These are phyloP conservation scores for Microcyclospora tardicrescens DNA, from an alignment of 2,329 filamentous ascomycete species.

Conservation along the genomic window DNA sequence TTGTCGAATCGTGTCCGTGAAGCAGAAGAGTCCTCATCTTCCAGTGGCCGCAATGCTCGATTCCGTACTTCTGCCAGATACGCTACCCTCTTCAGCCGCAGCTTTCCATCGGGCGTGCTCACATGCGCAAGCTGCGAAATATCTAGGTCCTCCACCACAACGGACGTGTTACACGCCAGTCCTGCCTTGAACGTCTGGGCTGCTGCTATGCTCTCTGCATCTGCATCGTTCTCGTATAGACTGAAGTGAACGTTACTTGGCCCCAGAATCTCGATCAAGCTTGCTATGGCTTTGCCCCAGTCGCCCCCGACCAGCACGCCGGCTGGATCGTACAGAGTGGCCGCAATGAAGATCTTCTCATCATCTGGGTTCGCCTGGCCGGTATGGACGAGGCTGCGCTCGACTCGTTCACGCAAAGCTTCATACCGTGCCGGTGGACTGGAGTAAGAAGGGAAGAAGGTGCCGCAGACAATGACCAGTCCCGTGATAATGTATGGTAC, in stretches of 20 bases:
- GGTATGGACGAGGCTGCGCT: slow-evolving; percentile 10
- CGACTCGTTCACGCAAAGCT: slow-evolving; percentile 25
- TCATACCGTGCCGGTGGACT: slow-evolving; percentile 40
- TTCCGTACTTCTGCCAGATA: slow-evolving; percentile 64
- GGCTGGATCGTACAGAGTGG: slow-evolving; percentile 53
- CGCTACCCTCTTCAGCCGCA: slow-evolving; percentile 57
- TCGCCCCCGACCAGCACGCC: slow-evolving; percentile 48
- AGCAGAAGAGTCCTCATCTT: slow-evolving; percentile 33
- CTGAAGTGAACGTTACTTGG: slow-evolving; percentile 56
- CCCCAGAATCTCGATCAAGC: slow-evolving; percentile 53
- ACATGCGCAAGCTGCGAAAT: slow-evolving; percentile 45
- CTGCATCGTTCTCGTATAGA: slow-evolving; percentile 61
- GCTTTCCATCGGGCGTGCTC: slow-evolving; percentile 47
- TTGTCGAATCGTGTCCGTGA: slow-evolving; percentile 38
- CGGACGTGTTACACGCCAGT: slow-evolving; percentile 32
- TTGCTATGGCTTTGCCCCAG: slow-evolving; percentile 50
- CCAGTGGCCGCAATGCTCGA: slow-evolving; percentile 51
- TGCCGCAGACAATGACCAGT: slow-evolving; percentile 30
- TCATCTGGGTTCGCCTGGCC: slow-evolving; percentile 39
- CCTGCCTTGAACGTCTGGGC: slow-evolving; percentile 41
- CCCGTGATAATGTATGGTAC: neutral
- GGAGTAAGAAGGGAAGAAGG: slow-evolving; percentile 46
- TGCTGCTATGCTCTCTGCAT: slow-evolving; percentile 41
- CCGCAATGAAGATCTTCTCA: slow-evolving; percentile 61
- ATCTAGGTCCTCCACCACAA: slow-evolving; percentile 49